Percentiles rank a stretch among this genome's conserved stretches.
These are phyloP conservation scores for Fomitiporia mediterranea DNA, from an alignment of 1,284 basidiomycete genomes.

Conservation along the genomic window DNA sequence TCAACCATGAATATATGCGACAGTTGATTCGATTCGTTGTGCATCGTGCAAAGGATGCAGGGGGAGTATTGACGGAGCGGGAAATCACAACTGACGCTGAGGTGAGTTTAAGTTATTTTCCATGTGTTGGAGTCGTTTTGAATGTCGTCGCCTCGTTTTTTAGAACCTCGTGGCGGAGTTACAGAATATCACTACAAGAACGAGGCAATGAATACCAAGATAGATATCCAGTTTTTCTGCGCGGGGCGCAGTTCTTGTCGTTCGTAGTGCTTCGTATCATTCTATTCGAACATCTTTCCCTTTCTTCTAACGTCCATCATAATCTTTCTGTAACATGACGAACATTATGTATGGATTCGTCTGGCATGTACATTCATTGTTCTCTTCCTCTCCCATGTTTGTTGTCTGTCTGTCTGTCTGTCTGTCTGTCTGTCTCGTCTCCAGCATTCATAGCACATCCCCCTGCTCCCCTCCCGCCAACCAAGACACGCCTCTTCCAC, in stretches of 20 bases:
- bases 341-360: background rate
- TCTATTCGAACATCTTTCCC: background rate
- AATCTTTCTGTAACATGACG: background rate
- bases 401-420: background rate
- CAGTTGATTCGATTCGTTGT: conserved; percentile 67
- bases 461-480: background rate
- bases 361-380: background rate
- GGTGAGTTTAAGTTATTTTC: conserved; percentile 1
- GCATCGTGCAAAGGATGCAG: background rate
- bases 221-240: background rate
- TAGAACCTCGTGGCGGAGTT: conserved; percentile 15
- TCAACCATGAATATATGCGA: conserved; percentile 69
- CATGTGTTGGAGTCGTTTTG: background rate
- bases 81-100: conserved; percentile 7
- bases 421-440: background rate
- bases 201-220: background rate
- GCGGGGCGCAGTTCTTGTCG: background rate
- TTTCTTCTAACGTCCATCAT: background rate
- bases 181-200: background rate
- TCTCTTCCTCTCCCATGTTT: background rate
- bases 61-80: background rate
- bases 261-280: too few species aligned
- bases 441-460: conserved; percentile 1
- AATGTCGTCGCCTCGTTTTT: background rate
- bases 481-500: background rate